Conservation (phyloP, 768 basidiomycete genomes). For the Hypholoma fasciculare region DNA sequence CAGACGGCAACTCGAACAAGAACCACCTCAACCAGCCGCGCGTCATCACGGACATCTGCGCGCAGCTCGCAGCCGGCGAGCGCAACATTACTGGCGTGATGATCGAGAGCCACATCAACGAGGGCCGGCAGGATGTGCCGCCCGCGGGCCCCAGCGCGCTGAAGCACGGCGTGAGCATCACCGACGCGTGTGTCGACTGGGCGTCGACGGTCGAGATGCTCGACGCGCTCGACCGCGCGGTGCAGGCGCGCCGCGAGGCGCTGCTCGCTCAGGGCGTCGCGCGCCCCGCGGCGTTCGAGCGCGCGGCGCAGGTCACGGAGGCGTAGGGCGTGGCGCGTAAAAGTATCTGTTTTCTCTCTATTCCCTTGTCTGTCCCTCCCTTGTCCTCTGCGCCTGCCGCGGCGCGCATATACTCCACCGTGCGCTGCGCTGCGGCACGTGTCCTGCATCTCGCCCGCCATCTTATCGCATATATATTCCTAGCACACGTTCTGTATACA, state of each 20-base stretch:
- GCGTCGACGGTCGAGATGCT: conserved; percentile 75
- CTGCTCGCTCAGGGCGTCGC: conserved; percentile 40
- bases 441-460: too few relatives aligned
- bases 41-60: conserved; percentile 69
- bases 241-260: conserved; percentile 42
- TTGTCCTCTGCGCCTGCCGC: too few relatives aligned
- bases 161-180: conserved; percentile 85
- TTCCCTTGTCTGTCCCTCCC: too few relatives aligned
- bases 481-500: neutral
- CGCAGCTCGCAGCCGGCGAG: conserved; percentile 72
- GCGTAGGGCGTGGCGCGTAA: neutral
- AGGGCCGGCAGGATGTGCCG: conserved; percentile 90
- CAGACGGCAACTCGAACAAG: conserved; percentile 95
- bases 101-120: conserved; percentile 94
- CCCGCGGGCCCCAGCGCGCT: conserved; percentile 62
- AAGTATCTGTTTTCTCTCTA: conserved; percentile 7
- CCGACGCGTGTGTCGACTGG: conserved; percentile 93
- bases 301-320: conserved; percentile 15
- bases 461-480: neutral
- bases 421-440: too few relatives aligned
- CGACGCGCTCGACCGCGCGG: conserved; percentile 63
- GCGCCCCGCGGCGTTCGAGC: conserved; percentile 34
- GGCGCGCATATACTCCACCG: neutral
- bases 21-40: conserved; percentile 91
- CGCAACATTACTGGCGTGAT: conserved; percentile 89